Evolutionary conservation across 352 stramenopile species (phyloP), one percentile per base, ranked within the genome.

Genomic region (Thraustotheca clavata): DNA sequence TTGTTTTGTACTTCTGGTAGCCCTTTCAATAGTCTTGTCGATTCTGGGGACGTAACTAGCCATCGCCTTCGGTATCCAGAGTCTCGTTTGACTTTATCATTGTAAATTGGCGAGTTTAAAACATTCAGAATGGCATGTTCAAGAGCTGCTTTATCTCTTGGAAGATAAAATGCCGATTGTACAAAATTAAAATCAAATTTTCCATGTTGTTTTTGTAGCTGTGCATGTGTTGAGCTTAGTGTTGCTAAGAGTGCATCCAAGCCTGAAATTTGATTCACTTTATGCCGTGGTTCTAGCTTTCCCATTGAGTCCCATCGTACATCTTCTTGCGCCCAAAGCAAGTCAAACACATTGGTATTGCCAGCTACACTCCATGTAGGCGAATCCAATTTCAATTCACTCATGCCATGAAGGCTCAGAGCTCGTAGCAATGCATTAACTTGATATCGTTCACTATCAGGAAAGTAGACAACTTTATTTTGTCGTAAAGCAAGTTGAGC

Each of bases 161-260:
- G 84, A 18, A 94, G 73, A 52, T 79, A 70, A 31, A 76, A 86
- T 54, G 83, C 70, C 6, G 39, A 22, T 6, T 82, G 82, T 59
- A 84, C 68, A 55, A 83, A 91, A 57, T 87, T 70, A 49, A 86
- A 94, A 55, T 77, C 79, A 62, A 77, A 89, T 60, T 80, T 84
- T 18, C 71, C 70, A 27, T 87, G 73, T 33, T 72, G 73, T 57
- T 75, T 22, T 33, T 63, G 55, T n/a, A 63, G 55, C 6, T 33
- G 35, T n/a, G 40, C 65, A 67, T 88, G 72, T 59, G 70, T 73
- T 50, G 61, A 49, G 31, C 60, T 24, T 26, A 89, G 63, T 60
- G 89, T 76, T 20, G 74, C 78, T 59, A 93, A 68, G 20, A 69
- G 62, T 29, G 75, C 70, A 0, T 76, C 34, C 29, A 24, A 71